Conservation (phyloP, 208 protist species). For the Angomonas deanei region DNA sequence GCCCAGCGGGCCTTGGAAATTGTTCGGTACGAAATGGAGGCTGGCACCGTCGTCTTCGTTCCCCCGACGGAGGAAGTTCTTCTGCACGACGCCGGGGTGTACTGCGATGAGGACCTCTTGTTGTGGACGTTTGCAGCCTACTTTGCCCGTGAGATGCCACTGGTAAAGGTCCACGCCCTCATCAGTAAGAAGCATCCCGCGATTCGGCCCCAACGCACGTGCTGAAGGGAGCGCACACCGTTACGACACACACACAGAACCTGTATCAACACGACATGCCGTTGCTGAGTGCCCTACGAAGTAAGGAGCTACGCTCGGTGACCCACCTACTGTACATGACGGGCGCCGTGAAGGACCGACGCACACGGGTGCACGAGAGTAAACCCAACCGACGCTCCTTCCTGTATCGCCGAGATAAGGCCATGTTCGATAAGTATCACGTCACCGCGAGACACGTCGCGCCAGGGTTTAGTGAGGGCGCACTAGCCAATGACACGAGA, state of each 20-base stretch:
- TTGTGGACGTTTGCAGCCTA: conserved; percentile 81
- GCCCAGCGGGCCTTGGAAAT: conserved; percentile 53
- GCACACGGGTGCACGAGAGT: conserved; percentile 41
- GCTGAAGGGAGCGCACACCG: conserved; percentile 59
- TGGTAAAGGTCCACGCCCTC: conserved; percentile 75
- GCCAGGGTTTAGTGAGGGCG: conserved; percentile 78
- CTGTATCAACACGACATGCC: conserved; percentile 53
- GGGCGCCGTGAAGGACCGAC: conserved; percentile 48
- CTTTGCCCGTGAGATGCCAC: conserved; percentile 65
- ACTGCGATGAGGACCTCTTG: conserved; percentile 87
- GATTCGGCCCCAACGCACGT: conserved; percentile 54
- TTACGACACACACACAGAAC: conserved; percentile 25
- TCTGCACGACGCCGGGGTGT: conserved; percentile 74
- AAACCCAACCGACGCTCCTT: conserved; percentile 65
- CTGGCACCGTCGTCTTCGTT: conserved; percentile 52
- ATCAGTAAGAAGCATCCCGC: conserved; percentile 42
- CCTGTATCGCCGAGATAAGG: conserved; percentile 83
- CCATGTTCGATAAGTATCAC: conserved; percentile 87
- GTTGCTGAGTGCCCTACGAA: conserved; percentile 49
- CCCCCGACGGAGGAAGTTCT: conserved; percentile 69
- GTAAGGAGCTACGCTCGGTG: conserved; percentile 60
- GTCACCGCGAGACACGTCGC: conserved; percentile 66
- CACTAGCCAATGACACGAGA: conserved; percentile 63
- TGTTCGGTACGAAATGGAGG: conserved; percentile 65
- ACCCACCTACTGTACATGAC: conserved; percentile 48